Evolutionary conservation across 2,329 filamentous ascomycete species (phyloP), one percentile per base, ranked within the genome.

Genomic region (Monilinia polystroma): DNA sequence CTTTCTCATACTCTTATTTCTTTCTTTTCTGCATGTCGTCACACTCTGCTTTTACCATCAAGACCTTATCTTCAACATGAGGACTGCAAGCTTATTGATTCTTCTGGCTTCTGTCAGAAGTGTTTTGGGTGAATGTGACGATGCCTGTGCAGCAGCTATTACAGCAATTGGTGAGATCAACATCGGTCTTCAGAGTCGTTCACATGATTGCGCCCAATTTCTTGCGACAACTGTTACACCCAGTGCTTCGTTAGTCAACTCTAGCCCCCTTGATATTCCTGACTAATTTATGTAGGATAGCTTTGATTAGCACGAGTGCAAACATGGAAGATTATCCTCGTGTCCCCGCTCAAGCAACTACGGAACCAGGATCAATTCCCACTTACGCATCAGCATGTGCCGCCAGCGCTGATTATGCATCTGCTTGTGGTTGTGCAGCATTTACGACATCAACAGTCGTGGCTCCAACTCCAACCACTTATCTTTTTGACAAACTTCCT

Each of bases 141-240:
- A 64, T 41, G 4, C 49, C n/a, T 67, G 66, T 59, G 66, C 59
- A 26, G 20, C 53, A 11, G 66, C 60, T 3, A 35, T 67, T 41
- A 67, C 66, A 47, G 35, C 52, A 5, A 51, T 67, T 53, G 59
- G 65, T 7, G 45, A 63, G 26, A 64, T 67, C n/a, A 26, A 63
- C 16, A 23, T 57, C 2, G 49, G 60, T n/a, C 53, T 67, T 1
- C 55, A 52, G 20, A 64, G n/a, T 47, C 59, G 66, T 41, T 64
- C 66, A 35, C n/a, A 26, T 8, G 66, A 67, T 58, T 67, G 66
- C 38, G 53, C 35, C 12, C 14, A 35, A 0, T 64, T 57, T 12
- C 18, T 67, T 8, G 43, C 43, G 14, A 32, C 38, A 23, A 64
- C 60, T 16, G n/a, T 64, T 32, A 67, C 66, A 8, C 66, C 66